Conservation (phyloP, 2,329 filamentous ascomycete species). For the Cladosporium sphaerospermum region DNA sequence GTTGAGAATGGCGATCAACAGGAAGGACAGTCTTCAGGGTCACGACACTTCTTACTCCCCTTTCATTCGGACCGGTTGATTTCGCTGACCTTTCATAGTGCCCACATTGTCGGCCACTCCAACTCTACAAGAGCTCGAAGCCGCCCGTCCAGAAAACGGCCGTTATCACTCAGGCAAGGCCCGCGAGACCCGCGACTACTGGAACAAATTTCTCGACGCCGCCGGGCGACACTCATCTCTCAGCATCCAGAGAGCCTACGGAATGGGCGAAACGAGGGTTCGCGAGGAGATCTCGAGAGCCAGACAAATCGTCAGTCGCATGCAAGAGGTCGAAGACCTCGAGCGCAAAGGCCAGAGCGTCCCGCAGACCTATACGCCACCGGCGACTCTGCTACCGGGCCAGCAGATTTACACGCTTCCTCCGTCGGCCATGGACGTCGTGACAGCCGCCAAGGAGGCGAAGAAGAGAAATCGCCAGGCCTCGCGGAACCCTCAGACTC, state of each 20-base stretch:
- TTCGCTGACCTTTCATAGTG: neutral
- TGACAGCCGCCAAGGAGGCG: neutral
- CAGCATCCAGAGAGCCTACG: neutral
- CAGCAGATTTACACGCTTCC: neutral
- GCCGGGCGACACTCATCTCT: neutral
- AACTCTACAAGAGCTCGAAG: neutral
- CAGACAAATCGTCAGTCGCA: neutral
- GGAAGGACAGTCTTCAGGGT: neutral
- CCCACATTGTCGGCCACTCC: neutral
- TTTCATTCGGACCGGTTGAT: too few relatives aligned
- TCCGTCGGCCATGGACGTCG: neutral
- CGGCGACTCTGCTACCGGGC: neutral
- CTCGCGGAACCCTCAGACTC: too few relatives aligned
- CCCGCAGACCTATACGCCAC: neutral
- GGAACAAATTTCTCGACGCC: neutral
- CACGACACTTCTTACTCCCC: too few relatives aligned
- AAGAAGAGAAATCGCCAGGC: neutral
- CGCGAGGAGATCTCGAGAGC: neutral
- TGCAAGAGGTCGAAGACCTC: neutral
- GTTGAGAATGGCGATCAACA: neutral
- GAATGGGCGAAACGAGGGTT: neutral
- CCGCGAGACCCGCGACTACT: conserved; percentile 1
- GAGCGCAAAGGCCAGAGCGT: neutral
- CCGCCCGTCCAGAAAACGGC: neutral
- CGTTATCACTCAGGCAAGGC: neutral